Conservation (phyloP, 1,139 yeast species). For the Saccharomycopsis crataegensis region DNA sequence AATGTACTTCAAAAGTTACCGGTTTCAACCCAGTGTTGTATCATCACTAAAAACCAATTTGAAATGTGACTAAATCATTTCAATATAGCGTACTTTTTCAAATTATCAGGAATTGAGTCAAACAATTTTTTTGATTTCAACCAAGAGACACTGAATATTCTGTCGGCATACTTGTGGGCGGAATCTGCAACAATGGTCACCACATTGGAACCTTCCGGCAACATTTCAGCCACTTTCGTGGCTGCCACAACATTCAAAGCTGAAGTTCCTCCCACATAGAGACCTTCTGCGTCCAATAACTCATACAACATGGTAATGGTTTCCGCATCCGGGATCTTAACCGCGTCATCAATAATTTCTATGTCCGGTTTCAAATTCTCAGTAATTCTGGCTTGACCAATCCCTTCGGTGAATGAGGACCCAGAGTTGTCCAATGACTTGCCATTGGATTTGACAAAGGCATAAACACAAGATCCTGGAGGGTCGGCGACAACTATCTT, state of each 20-base stretch:
- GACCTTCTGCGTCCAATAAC: slow-evolving; percentile 80
- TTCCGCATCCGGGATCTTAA: slow-evolving; percentile 64
- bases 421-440: slow-evolving; percentile 60
- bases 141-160: slow-evolving; percentile 75
- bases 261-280: slow-evolving; percentile 84
- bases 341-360: slow-evolving; percentile 63
- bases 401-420: slow-evolving; percentile 87
- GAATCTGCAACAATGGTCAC: slow-evolving; percentile 84
- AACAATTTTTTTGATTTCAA: slow-evolving; percentile 60
- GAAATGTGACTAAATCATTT: not conserved
- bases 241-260: slow-evolving; percentile 84
- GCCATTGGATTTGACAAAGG: slow-evolving; percentile 65
- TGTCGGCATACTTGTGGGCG: slow-evolving; percentile 79
- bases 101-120: slow-evolving; percentile 59
- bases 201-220: slow-evolving; percentile 76
- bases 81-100: slow-evolving; percentile 52
- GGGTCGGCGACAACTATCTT: slow-evolving; percentile 80
- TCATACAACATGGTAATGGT: slow-evolving; percentile 75
- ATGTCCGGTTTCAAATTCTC: slow-evolving; percentile 71
- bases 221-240: slow-evolving; percentile 55
- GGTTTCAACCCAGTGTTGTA: too few species aligned
- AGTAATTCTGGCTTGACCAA: slow-evolving; percentile 92
- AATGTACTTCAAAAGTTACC: too few species aligned
- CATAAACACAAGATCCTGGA: slow-evolving; percentile 81
- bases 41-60: too few species aligned